Evolutionary conservation across 371 early-diverging fungal genomes (phyloP), one percentile per base, ranked within the genome.

Genomic region (Saksenaea oblongispora): DNA sequence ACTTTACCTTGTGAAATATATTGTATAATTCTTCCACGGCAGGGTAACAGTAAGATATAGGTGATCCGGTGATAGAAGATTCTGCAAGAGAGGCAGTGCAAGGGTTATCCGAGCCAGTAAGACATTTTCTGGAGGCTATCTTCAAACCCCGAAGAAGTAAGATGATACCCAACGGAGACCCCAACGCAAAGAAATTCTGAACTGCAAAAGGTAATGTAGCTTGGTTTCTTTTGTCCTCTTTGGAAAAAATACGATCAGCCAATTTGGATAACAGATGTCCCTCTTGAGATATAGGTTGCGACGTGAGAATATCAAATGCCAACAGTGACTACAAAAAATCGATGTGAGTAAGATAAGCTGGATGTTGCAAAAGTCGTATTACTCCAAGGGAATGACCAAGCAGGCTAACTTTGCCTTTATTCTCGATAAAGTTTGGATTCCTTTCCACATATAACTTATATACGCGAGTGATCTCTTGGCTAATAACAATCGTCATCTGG

Each of bases 371-470:
- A 53, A 47, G 17, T 63, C 73, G 14, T 17, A 5, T 67, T 72
- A 80, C 81, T 18, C 95, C 95, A 1, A 95, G 74, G 1, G 92
- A 91, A 71, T 95, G 94, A 0, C 92, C 95, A 61, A 89, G 82
- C 5, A 95, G 75, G 0, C 90, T 89, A 0, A 93, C 86, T 61
- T 86, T 87, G 22, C 94, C 93, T 22, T 78, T 70, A 24, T 69
- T 63, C 35, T 76, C 79, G n/a, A 84, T 65, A 65, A 93, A 95
- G 41, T 86, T 84, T 0, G 94, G 93, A 70, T 93, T 87, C 13
- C 88, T 84, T 34, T 77, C 64, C 17, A 84, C 76, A 66, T 87
- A 95, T 18, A 87, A 71, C 3, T 69, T 42, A 71, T 91, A 93
- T 0, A 93, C 86, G 14, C 87, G 64, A 67, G 92, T 93, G 54